These are phyloP conservation scores for Macrophomina tecta DNA, from an alignment of 2,329 filamentous ascomycete genomes.

Conservation along the genomic window DNA sequence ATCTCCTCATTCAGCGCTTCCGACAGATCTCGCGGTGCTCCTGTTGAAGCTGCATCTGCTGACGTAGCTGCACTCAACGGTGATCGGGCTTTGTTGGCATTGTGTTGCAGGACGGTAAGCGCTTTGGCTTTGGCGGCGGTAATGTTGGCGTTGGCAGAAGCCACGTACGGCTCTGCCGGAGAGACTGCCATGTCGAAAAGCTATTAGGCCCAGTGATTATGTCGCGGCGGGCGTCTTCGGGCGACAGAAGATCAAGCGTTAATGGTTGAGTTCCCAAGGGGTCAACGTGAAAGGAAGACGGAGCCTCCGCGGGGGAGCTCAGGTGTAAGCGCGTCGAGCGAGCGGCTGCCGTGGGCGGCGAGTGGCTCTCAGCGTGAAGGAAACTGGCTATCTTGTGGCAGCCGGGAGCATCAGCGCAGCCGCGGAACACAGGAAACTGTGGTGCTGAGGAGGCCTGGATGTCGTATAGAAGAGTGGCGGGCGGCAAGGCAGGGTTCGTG, in stretches of 20 bases:
- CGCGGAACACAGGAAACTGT: neutral
- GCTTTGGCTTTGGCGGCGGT: slow-evolving; percentile 38
- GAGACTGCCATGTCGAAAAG: slow-evolving; percentile 29
- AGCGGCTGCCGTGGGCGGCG: neutral
- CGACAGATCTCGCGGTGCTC: slow-evolving; percentile 47
- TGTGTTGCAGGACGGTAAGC: slow-evolving; percentile 39
- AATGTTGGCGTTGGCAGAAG: slow-evolving; percentile 24
- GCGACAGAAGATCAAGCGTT: too few relatives aligned
- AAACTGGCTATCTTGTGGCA: neutral
- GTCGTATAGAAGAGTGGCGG: neutral
- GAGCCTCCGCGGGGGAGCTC: slow-evolving; percentile 2
- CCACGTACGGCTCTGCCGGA: slow-evolving; percentile 22
- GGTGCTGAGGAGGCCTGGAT: neutral
- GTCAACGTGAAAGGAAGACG: slow-evolving; percentile 16
- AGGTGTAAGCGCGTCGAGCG: neutral
- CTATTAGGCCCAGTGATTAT: neutral
- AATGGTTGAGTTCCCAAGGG: slow-evolving; percentile 23
- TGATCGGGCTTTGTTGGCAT: slow-evolving; percentile 31
- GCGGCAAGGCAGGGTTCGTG: neutral
- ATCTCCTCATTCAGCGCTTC: slow-evolving; percentile 56
- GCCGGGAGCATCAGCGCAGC: neutral
- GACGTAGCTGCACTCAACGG: slow-evolving; percentile 33
- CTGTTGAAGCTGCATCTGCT: slow-evolving; percentile 31
- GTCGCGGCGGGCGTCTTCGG: slow-evolving; percentile 22
- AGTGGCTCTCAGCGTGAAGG: neutral